A percentile compares a stretch with the other conserved stretches of the same genome.
phyloP scores from a whole-genome alignment of 176 grass and related monocot species.

The Elaeis guineensis region DNA sequence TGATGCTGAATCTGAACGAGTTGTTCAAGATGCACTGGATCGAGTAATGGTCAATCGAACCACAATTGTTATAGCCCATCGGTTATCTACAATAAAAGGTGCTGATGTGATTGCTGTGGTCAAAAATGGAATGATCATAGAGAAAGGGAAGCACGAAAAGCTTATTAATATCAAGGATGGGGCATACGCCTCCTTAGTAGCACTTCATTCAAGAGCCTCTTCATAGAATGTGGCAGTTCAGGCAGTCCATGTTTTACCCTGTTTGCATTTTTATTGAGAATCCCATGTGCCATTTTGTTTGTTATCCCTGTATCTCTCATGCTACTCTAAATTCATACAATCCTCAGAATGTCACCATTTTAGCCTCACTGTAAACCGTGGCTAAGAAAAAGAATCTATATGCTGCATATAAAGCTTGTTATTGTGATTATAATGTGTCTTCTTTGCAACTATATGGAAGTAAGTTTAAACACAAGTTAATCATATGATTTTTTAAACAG shows the following conservation, averaged over 20 bases:
- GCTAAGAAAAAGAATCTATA: too few species aligned
- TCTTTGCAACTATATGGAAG: too few species aligned
- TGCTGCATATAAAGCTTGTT: too few species aligned
- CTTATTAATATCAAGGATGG: conserved; percentile 93
- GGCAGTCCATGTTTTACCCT: neutral
- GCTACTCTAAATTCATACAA: too few species aligned
- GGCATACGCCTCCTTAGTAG: conserved; percentile 90
- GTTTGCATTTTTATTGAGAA: neutral
- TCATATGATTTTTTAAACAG: too few species aligned
- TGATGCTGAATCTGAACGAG: conserved; percentile 84
- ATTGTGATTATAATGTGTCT: too few species aligned
- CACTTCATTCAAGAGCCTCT: conserved; percentile 57
- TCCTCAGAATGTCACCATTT: too few species aligned
- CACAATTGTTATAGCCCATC: conserved; percentile 77
- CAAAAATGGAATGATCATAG: conserved; percentile 74
- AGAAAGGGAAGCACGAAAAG: conserved; percentile 88
- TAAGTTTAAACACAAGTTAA: too few species aligned
- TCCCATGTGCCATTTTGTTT: too few species aligned
- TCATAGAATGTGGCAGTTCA: neutral
- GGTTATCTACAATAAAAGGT: conserved; percentile 66
- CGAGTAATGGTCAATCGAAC: conserved; percentile 80
- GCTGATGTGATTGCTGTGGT: conserved; percentile 73
- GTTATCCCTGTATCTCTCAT: too few species aligned
- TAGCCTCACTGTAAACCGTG: too few species aligned
- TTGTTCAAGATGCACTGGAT: conserved; percentile 86